Percentiles rank a stretch among this genome's conserved stretches.
These are phyloP conservation scores for Venturia carpophila DNA, from an alignment of 2,329 filamentous ascomycete genomes.

Conservation along the genomic window DNA sequence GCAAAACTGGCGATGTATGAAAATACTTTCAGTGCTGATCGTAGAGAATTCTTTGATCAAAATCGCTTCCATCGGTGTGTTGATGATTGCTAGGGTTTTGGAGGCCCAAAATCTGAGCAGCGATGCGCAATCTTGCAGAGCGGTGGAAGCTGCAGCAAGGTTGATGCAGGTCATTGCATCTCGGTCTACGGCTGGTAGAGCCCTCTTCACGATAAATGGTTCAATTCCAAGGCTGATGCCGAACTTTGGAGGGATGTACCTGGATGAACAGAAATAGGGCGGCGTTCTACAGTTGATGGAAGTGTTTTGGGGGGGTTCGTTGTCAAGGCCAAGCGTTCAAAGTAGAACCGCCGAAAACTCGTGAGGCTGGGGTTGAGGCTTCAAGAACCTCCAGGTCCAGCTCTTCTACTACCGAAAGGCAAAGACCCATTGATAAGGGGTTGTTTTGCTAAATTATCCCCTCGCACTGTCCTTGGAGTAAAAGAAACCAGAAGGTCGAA, in stretches of 20 bases:
- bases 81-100: neutral
- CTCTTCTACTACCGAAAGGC: no score
- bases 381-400: neutral
- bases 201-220: neutral
- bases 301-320: neutral
- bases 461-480: no score
- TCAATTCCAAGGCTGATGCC: constrained; percentile 1
- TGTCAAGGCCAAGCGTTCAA: neutral
- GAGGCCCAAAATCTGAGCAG: neutral
- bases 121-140: neutral
- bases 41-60: neutral
- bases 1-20: neutral
- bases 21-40: neutral
- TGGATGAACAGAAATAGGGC: neutral
- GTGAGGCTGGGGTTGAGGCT: neutral
- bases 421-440: no score
- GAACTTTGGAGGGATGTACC: constrained; percentile 1
- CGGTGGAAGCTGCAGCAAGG: constrained; percentile 1
- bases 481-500: no score
- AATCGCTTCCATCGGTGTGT: neutral
- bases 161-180: constrained; percentile 5
- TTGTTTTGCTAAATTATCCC: no score
- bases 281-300: neutral
- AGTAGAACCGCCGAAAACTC: neutral
- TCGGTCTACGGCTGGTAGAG: neutral